Conservation (phyloP, 805 yeast species). For the Candida rishiriensis region DNA sequence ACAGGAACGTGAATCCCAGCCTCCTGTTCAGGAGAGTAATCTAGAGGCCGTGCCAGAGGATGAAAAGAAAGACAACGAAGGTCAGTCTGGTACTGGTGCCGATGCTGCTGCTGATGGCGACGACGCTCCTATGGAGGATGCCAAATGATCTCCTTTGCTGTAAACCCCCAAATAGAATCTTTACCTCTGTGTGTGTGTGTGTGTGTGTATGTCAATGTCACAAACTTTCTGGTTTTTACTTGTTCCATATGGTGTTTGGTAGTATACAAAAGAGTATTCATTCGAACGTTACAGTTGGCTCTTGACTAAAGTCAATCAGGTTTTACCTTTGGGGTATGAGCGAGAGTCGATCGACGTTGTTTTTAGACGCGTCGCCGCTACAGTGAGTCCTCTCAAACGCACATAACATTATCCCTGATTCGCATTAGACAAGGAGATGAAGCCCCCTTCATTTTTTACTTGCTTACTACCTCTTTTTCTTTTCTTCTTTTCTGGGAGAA, state of each 20-base stretch:
- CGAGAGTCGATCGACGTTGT: too few relatives aligned
- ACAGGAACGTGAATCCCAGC: slow-evolving; percentile 68
- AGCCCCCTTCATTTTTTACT: too few relatives aligned
- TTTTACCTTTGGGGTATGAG: too few relatives aligned
- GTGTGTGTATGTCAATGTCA: neutral
- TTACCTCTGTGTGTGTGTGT: neutral
- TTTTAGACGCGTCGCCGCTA: too few relatives aligned
- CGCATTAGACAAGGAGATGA: too few relatives aligned
- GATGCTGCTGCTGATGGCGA: slow-evolving; percentile 14
- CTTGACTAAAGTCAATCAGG: too few relatives aligned
- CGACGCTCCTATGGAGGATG: slow-evolving; percentile 17
- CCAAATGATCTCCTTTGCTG: slow-evolving; percentile 7
- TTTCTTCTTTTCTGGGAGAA: too few relatives aligned
- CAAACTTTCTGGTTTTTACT: neutral
- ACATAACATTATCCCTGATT: too few relatives aligned
- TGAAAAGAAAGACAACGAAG: slow-evolving; percentile 1
- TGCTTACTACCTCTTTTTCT: too few relatives aligned
- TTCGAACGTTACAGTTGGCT: too few relatives aligned
- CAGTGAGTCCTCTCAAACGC: too few relatives aligned
- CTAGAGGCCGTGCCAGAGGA: slow-evolving; percentile 19
- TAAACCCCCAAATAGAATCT: neutral
- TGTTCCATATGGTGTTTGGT: neutral
- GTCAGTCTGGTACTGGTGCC: slow-evolving; percentile 5
- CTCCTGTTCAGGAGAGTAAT: slow-evolving; percentile 16
- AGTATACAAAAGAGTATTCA: too few relatives aligned